These are phyloP conservation scores for Zygosaccharomyces sapae DNA, from an alignment of 1,139 yeast species.

Conservation along the genomic window DNA sequence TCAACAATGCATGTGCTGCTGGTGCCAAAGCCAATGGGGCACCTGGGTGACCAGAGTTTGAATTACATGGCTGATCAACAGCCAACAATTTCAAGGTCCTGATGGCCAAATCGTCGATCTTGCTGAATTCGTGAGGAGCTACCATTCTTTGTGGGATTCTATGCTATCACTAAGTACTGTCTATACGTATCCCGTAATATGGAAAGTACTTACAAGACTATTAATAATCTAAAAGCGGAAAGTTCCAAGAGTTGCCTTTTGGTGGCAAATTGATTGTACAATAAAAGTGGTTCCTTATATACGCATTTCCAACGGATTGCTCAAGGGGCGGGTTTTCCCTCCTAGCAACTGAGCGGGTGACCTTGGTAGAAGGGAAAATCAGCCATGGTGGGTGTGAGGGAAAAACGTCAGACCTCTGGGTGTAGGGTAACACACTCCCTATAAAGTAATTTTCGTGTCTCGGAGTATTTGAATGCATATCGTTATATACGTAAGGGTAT, in stretches of 20 bases:
- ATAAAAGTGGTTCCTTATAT: neutral
- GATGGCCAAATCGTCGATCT: constrained; percentile 72
- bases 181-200: neutral
- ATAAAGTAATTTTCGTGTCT: neutral
- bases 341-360: neutral
- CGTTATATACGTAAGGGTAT: no score
- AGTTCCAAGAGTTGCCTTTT: neutral
- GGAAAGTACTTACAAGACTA: neutral
- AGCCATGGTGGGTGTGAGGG: neutral
- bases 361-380: neutral
- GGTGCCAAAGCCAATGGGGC: constrained; percentile 99
- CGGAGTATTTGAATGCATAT: neutral
- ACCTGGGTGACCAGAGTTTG: constrained; percentile 99
- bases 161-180: neutral
- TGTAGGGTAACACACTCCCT: neutral
- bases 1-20: constrained; percentile 70
- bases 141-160: neutral
- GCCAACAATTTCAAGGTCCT: constrained; percentile 88
- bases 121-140: constrained; percentile 32
- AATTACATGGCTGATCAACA: constrained; percentile 81
- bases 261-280: neutral
- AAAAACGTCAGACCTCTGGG: neutral
- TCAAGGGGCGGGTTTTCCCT: neutral
- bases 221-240: neutral
- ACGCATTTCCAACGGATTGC: neutral